A percentile compares a stretch with the other conserved stretches of the same genome.
phyloP scores from a whole-genome alignment of 768 basidiomycete species.

The Boletus sp. region DNA sequence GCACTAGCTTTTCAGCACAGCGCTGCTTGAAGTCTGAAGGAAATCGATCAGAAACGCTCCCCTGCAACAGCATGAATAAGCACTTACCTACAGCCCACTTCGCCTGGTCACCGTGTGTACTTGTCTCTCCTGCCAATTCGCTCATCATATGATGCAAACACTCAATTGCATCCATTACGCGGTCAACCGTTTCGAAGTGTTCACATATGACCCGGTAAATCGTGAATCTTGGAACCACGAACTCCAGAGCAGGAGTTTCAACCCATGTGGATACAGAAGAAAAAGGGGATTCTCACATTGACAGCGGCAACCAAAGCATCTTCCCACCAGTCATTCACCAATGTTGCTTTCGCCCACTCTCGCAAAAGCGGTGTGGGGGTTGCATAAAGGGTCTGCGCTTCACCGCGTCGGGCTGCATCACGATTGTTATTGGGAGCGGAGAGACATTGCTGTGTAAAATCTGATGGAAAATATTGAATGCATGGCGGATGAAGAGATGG shows the following conservation, averaged over 20 bases:
- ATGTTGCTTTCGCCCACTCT: not conserved
- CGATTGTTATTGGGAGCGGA: not conserved
- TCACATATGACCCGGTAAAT: not conserved
- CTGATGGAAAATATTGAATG: not conserved
- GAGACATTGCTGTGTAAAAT: not conserved
- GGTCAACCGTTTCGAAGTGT: not conserved
- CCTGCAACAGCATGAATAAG: no score
- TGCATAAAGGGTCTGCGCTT: not conserved
- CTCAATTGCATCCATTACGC: not conserved
- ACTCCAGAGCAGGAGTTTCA: not conserved
- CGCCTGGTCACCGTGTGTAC: not conserved
- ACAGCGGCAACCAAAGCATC: not conserved
- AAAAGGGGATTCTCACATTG: not conserved
- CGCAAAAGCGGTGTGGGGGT: not conserved
- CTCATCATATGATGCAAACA: not conserved
- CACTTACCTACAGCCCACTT: not conserved
- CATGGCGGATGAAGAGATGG: not conserved
- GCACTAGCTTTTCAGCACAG: not conserved
- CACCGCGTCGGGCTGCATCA: not conserved
- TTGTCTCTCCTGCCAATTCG: not conserved
- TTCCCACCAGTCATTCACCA: not conserved
- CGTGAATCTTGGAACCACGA: not conserved
- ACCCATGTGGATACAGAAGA: no score
- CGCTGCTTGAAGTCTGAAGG: not conserved
- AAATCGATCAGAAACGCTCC: not conserved